Evolutionary conservation across 208 protist genomes (phyloP).

Genomic region (Leishmania gerbilli): DNA sequence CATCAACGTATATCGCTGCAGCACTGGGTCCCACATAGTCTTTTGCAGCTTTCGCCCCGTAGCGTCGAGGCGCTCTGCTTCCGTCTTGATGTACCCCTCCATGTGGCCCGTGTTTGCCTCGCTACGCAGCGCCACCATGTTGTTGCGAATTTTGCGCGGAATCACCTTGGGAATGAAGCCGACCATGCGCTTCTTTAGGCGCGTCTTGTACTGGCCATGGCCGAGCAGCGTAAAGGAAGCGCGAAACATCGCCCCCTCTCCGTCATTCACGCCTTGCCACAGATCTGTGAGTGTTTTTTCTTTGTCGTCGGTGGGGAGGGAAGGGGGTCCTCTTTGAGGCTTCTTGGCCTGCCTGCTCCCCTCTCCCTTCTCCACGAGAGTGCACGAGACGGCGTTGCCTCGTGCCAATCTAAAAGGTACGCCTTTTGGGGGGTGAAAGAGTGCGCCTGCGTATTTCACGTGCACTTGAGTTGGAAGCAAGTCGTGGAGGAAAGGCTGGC

Average conservation of each 20-base stretch:
- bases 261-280: not conserved
- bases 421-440: not conserved
- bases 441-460: not conserved
- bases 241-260: slow-evolving; percentile 36
- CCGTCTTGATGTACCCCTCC: slow-evolving; percentile 84
- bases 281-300: not conserved
- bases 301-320: not conserved
- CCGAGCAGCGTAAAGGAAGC: slow-evolving; percentile 38
- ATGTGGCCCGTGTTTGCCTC: slow-evolving; percentile 87
- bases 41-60: slow-evolving; percentile 83
- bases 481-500: not conserved
- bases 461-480: not conserved
- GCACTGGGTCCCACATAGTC: slow-evolving; percentile 76
- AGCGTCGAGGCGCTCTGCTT: slow-evolving; percentile 70
- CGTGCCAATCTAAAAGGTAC: not conserved
- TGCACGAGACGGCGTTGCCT: not conserved
- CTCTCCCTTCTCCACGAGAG: not conserved
- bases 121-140: slow-evolving; percentile 78
- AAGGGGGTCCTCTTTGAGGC: not conserved
- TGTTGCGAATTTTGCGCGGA: slow-evolving; percentile 82
- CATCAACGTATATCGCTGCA: slow-evolving; percentile 77
- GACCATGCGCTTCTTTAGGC: slow-evolving; percentile 89
- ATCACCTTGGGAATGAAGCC: slow-evolving; percentile 87
- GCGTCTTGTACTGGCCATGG: slow-evolving; percentile 86
- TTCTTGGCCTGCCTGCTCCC: not conserved